Evolutionary conservation across 2,329 filamentous ascomycete genomes (phyloP), one percentile per base, ranked within the genome.

Genomic region (Zymoseptoria pseudotritici): DNA sequence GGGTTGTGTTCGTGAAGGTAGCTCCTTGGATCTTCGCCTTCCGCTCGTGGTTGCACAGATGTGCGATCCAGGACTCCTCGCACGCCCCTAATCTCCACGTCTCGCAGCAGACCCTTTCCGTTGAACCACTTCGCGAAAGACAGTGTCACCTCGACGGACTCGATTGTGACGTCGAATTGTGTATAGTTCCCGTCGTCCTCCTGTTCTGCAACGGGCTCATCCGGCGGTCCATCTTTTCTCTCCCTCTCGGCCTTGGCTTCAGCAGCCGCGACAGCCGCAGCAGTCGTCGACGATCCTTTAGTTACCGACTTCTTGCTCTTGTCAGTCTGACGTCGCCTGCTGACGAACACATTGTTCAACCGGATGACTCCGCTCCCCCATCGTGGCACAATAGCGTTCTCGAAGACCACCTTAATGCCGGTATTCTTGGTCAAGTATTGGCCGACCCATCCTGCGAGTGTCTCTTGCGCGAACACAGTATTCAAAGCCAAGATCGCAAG

Each of bases 91-190:
- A 99, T 87, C 71, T 97, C 91, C 50, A 99, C 94, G 71, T 97
- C 90, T 67, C 90, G 87, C 8, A 99, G 79, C 5, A 95, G 81
- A 0, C 94, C 94, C 74, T 93, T 97, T 21, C 94, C 93, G 68
- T 96, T 97, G 85, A 96, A 95, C 94, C 94, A 99, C 72, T 97
- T 97, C n/a, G 91, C 82, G 68, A 99, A 97, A 0, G 94, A 99
- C 24, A 99, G 75, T 0, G 93, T 97, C 50, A 99, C 93, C 70
- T 99, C 96, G 63, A 99, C 90, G 0, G 90, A 95, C 63, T 94
- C 90, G 61, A 99, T 90, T 0, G 91, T 96, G 17, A 99, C 80
- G 70, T 99, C 94, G 68, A 97, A 99, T 67, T 99, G 94, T 0
- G 92, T 97, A 73, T 97, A 99, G 71, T 99, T 99, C 19, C 90